These are phyloP conservation scores for Umbilicaria muhlenbergii DNA, from an alignment of 495 filamentous ascomycete genomes.

Conservation along the genomic window DNA sequence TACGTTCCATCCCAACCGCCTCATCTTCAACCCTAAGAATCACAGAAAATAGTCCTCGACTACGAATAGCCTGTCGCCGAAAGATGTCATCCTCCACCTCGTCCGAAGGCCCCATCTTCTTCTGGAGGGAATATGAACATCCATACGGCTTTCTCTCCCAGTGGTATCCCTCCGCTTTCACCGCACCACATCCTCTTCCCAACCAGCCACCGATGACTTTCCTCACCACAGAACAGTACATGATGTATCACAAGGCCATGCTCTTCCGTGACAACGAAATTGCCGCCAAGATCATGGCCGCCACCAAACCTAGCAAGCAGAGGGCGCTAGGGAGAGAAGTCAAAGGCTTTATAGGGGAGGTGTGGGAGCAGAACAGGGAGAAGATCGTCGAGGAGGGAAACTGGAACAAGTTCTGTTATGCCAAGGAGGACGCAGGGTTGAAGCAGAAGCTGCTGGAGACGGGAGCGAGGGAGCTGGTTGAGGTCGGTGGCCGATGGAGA, in stretches of 20 bases:
- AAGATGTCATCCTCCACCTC: neutral
- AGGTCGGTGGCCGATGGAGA: constrained; percentile 25
- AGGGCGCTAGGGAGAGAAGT: constrained; percentile 43
- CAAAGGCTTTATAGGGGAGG: constrained; percentile 30
- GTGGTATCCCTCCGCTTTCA: constrained; percentile 21
- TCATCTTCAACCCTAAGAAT: no score
- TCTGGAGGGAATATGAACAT: constrained; percentile 18
- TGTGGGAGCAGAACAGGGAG: constrained; percentile 37
- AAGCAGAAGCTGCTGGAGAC: constrained; percentile 36
- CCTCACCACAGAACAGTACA: constrained; percentile 29
- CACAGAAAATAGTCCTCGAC: no score
- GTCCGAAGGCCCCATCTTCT: constrained; percentile 16
- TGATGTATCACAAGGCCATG: constrained; percentile 48
- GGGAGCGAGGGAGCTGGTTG: constrained; percentile 42
- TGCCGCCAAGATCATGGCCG: constrained; percentile 26
- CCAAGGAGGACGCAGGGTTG: constrained; percentile 18
- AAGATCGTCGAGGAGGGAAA: constrained; percentile 45
- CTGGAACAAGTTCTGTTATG: constrained; percentile 39
- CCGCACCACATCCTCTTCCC: constrained; percentile 7
- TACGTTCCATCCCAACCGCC: no score
- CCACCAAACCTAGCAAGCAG: constrained; percentile 25
- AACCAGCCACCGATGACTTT: constrained; percentile 9
- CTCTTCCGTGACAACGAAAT: constrained; percentile 30
- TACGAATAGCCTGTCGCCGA: no score
- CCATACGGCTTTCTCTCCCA: constrained; percentile 22